Evolutionary conservation across 2,329 filamentous ascomycete genomes (phyloP).

Genomic region (Arachnomyces sp.): DNA sequence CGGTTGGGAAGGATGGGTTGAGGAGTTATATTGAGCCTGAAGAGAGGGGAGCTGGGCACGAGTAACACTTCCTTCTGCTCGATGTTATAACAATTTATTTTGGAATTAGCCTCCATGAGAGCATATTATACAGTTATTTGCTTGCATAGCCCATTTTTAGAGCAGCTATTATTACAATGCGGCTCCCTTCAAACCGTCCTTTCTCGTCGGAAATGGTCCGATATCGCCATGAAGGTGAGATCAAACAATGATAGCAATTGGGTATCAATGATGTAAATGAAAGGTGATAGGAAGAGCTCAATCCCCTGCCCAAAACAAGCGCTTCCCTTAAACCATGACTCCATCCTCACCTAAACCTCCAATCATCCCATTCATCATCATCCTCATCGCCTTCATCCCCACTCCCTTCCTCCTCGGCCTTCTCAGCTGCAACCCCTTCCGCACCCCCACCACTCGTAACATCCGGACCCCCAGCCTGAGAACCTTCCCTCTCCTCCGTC

Average conservation of each 20-base stretch:
- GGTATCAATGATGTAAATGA: no score
- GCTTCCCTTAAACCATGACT: no score
- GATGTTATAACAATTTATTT: no score
- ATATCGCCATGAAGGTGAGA: no score
- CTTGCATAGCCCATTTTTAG: no score
- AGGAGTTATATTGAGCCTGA: conserved; percentile 29
- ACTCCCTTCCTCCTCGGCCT: conserved; percentile 23
- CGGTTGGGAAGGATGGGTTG: conserved; percentile 34
- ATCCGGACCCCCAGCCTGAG: conserved; percentile 20
- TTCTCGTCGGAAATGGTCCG: no score
- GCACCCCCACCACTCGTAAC: conserved; percentile 27
- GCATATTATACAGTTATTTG: conserved; percentile 7
- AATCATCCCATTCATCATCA: conserved; percentile 40
- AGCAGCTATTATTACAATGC: no score
- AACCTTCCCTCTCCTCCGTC: conserved; percentile 20
- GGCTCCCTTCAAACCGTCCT: no score
- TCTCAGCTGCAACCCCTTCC: conserved; percentile 15
- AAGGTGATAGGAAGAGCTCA: no score
- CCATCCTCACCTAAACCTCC: conserved; percentile 28
- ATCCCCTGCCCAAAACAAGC: no score
- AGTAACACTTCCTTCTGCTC: no score
- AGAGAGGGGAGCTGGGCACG: neutral
- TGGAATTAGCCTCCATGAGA: neutral
- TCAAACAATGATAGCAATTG: no score
- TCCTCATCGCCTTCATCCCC: conserved; percentile 51